Evolutionary conservation across 139 green algal genomes (phyloP).

Genomic region (Zygnema cylindricum): DNA sequence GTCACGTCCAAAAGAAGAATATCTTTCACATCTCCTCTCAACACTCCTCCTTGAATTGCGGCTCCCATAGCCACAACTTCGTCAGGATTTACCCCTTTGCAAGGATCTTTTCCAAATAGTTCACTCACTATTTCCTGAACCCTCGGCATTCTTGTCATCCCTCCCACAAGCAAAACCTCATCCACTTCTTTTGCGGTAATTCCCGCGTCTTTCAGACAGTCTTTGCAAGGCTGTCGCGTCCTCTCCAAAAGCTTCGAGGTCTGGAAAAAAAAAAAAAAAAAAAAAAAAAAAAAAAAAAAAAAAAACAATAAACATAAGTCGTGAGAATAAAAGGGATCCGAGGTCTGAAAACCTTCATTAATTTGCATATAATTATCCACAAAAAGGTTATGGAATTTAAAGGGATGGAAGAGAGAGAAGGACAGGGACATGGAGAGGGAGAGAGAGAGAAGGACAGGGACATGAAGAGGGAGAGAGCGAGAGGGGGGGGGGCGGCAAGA

Average conservation of each 20-base stretch:
- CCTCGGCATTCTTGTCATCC: constrained; percentile 98
- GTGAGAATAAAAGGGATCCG: neutral
- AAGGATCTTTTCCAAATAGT: constrained; percentile 90
- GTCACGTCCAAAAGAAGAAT: constrained; percentile 99
- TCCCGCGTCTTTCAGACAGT: constrained; percentile 83
- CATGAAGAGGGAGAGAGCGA: too few species aligned
- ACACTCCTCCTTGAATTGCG: constrained; percentile 95
- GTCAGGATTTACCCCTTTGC: constrained; percentile 94
- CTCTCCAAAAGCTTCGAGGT: constrained; percentile 86
- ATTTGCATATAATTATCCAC: too few species aligned
- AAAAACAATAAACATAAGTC: neutral
- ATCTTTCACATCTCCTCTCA: constrained; percentile 95
- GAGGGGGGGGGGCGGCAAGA: too few species aligned
- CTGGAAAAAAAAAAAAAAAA: neutral
- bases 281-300: too few species aligned
- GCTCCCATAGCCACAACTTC: constrained; percentile 97
- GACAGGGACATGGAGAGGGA: too few species aligned
- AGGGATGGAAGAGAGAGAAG: neutral
- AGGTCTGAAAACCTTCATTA: too few species aligned
- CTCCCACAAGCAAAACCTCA: constrained; percentile 97
- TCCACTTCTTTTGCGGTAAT: constrained; percentile 86
- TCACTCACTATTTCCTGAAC: constrained; percentile 88
- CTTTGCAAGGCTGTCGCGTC: constrained; percentile 89
- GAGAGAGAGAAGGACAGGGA: too few species aligned
- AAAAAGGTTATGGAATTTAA: neutral